Evolutionary conservation across 1,139 yeast species (phyloP), one percentile per base, ranked within the genome.

Genomic region (Nakaseomyces sp.): DNA sequence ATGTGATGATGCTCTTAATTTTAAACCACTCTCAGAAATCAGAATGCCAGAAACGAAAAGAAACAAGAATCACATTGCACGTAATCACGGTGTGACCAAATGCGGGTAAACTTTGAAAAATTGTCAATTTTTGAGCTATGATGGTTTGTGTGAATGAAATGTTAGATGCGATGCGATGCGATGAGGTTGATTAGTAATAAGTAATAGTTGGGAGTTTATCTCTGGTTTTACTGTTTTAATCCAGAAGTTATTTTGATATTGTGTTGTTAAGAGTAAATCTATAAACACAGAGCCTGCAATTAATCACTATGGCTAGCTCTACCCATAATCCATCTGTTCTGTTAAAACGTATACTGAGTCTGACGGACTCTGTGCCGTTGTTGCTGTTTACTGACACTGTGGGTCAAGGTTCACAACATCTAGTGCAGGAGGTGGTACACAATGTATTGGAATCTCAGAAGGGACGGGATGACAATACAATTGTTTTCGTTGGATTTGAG

Each of bases 341-440:
- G 12, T 64, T 84, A 42, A 75, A 71, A 41, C 66, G 96, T 47
- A 65, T 86, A 7, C 64, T 89, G 9, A 67, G 79, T 2, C 66
- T 85, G 40, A 81, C 80, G 51, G 96, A 89, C 55, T 67, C 66
- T 16, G 74, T 93, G 0, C 93, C 95, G 0, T 76, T 89, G 47
- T 64, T 86, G 12, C 68, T 89, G 5, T 68, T 82, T 2, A 62
- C 76, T 10, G 97, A 89, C 59, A 72, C 85, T 0, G 63, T 87
- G 15, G 69, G 75, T 0, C 96, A 89, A 60, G 75, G 91, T 0
- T 74, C 88, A 0, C 56, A 66, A 37, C 58, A 68, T 46, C 61
- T 89, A 13, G 56, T 83, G 1, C 61, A 67, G 19, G 95, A 86
- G 57, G 69, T 86, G 46, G 62, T 74, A 1, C 64, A 70, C 47